These are phyloP conservation scores for Curvularia eragrostidis DNA, from an alignment of 2,329 filamentous ascomycete species.

Conservation along the genomic window DNA sequence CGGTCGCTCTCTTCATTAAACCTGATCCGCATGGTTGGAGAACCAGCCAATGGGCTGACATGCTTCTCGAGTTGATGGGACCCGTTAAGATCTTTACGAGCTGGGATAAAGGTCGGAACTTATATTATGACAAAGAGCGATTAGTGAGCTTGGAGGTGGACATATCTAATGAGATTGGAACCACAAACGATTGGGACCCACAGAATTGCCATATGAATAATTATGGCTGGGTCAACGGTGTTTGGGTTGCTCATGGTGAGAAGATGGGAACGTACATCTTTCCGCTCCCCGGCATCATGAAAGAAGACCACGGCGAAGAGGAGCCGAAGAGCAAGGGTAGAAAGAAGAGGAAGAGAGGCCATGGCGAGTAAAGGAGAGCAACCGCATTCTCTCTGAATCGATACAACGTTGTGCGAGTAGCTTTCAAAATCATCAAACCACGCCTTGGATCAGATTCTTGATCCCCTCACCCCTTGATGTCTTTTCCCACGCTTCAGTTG, in stretches of 20 bases:
- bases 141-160: constrained; percentile 21
- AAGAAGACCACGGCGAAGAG: background rate
- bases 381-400: background rate
- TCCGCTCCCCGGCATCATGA: constrained; percentile 7
- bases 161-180: background rate
- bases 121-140: constrained; percentile 13
- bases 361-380: background rate
- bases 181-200: background rate
- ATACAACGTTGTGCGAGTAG: background rate
- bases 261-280: constrained; percentile 15
- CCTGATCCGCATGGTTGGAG: constrained; percentile 9
- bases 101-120: constrained; percentile 18
- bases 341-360: background rate
- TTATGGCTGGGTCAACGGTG: constrained; percentile 26
- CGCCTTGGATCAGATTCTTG: constrained; percentile 45
- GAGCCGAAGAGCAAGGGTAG: background rate
- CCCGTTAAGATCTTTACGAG: constrained; percentile 20
- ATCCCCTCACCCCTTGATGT: constrained; percentile 42
- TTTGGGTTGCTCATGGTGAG: constrained; percentile 16
- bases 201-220: constrained; percentile 3
- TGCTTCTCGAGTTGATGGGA: background rate
- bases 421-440: constrained; percentile 22
- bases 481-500: constrained; percentile 42
- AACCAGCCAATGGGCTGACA: background rate
- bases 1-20: constrained; percentile 18